phyloP scores from a whole-genome alignment of 495 filamentous ascomycete genomes.

The Tuber magnatum region DNA sequence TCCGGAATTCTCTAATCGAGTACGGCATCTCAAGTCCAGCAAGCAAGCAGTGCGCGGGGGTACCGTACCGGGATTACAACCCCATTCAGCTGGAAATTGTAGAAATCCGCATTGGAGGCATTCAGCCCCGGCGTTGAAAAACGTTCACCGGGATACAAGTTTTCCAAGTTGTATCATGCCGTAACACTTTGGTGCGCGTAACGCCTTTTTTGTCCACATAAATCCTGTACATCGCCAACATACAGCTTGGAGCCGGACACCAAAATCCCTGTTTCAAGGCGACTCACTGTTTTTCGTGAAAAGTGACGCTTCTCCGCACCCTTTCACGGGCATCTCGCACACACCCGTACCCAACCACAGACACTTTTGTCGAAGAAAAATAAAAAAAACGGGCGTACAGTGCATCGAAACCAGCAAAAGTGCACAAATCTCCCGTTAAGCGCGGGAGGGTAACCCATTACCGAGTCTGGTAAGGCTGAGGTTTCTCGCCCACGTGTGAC shows the following conservation, averaged over 20 bases:
- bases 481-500: not conserved
- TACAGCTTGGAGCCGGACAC: not conserved
- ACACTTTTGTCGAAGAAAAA: not conserved
- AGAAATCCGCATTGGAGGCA: not conserved
- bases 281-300: not conserved
- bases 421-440: not conserved
- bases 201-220: not conserved
- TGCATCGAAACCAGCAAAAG: not conserved
- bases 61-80: not conserved
- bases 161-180: not conserved
- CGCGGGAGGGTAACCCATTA: not conserved
- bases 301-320: not conserved
- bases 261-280: not conserved
- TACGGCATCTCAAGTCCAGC: not conserved
- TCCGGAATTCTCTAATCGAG: not conserved
- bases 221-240: not conserved
- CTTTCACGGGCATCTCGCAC: not conserved
- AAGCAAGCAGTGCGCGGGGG: not conserved
- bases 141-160: not conserved
- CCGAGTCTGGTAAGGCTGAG: not conserved
- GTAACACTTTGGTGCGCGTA: not conserved
- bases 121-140: not conserved
- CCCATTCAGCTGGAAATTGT: not conserved
- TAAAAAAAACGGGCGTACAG: not conserved
- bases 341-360: not conserved